These are phyloP conservation scores for Nemophila menziesii DNA, from an alignment of 257 asterid genomes.

Conservation along the genomic window DNA sequence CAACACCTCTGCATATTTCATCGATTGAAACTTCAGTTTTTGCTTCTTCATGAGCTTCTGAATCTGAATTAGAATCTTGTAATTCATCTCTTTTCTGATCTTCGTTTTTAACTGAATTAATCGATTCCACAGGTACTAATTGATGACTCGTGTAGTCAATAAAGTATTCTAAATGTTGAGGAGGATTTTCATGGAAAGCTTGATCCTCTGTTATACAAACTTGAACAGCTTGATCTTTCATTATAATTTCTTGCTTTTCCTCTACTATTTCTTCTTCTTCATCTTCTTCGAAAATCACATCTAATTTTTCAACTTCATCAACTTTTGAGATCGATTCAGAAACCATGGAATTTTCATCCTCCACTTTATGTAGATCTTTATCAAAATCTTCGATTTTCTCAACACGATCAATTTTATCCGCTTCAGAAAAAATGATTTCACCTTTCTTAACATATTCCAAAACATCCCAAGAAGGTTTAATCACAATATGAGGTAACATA, in stretches of 20 bases:
- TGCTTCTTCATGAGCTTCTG: slow-evolving; percentile 12
- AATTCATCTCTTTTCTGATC: slow-evolving; percentile 7
- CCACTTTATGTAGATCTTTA: slow-evolving; percentile 9
- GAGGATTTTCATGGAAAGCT: slow-evolving; percentile 16
- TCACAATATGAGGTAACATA: slow-evolving; percentile 32
- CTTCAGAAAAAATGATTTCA: slow-evolving; percentile 6
- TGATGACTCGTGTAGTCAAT: slow-evolving; percentile 52
- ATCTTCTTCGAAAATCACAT: slow-evolving; percentile 5
- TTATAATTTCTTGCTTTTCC: slow-evolving; percentile 15
- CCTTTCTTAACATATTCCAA: slow-evolving; percentile 31
- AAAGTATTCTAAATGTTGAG: slow-evolving; percentile 73
- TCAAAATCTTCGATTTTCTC: slow-evolving; percentile 9
- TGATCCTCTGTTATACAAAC: slow-evolving; percentile 32
- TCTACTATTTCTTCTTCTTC: slow-evolving; percentile 17
- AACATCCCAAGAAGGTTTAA: slow-evolving; percentile 63
- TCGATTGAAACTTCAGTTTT: slow-evolving; percentile 17
- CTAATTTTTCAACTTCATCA: not conserved
- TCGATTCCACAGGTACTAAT: slow-evolving; percentile 53
- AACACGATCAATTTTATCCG: slow-evolving; percentile 6
- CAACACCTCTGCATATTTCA: slow-evolving; percentile 11
- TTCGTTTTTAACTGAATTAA: slow-evolving; percentile 32
- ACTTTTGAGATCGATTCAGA: slow-evolving; percentile 1
- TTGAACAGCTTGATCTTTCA: slow-evolving; percentile 47
- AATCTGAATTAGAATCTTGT: slow-evolving; percentile 2
- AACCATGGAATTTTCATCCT: slow-evolving; percentile 10